These are phyloP conservation scores for Elsinoe necatrix DNA, from an alignment of 2,329 filamentous ascomycete species.

Conservation along the genomic window DNA sequence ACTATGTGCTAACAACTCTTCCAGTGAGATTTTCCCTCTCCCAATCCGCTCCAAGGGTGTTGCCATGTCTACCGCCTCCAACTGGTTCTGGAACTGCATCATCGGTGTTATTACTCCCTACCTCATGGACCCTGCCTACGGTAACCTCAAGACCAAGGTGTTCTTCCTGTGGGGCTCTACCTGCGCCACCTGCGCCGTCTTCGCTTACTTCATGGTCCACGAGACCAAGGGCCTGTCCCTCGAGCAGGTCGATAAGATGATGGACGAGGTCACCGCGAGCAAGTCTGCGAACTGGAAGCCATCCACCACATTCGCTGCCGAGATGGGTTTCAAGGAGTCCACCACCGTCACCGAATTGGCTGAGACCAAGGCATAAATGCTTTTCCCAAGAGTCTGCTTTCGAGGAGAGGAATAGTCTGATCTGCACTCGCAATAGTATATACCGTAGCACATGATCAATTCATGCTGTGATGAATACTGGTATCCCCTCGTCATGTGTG, in stretches of 20 bases:
- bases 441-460: background rate
- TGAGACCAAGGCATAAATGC: slow-evolving; percentile 16
- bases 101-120: slow-evolving; percentile 65
- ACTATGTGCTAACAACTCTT: slow-evolving; percentile 38
- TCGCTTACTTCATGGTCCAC: slow-evolving; percentile 33
- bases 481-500: no score
- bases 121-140: slow-evolving; percentile 54
- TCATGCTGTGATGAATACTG: background rate
- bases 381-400: background rate
- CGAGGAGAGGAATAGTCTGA: background rate
- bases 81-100: slow-evolving; percentile 80
- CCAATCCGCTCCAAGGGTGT: slow-evolving; percentile 50
- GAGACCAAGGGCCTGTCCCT: slow-evolving; percentile 35
- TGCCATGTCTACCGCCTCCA: slow-evolving; percentile 75
- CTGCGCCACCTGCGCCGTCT: slow-evolving; percentile 27
- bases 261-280: slow-evolving; percentile 42
- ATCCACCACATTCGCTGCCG: slow-evolving; percentile 26
- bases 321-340: slow-evolving; percentile 20
- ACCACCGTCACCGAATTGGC: slow-evolving; percentile 16
- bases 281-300: slow-evolving; percentile 27
- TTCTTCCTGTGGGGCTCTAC: slow-evolving; percentile 40
- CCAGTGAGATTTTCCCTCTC: slow-evolving; percentile 78
- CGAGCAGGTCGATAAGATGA: slow-evolving; percentile 33
- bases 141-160: slow-evolving; percentile 42
- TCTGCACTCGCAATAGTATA: slow-evolving; percentile 5